phyloP scores from a whole-genome alignment of 2,329 filamentous ascomycete species.

The Verticillium nubilum region DNA sequence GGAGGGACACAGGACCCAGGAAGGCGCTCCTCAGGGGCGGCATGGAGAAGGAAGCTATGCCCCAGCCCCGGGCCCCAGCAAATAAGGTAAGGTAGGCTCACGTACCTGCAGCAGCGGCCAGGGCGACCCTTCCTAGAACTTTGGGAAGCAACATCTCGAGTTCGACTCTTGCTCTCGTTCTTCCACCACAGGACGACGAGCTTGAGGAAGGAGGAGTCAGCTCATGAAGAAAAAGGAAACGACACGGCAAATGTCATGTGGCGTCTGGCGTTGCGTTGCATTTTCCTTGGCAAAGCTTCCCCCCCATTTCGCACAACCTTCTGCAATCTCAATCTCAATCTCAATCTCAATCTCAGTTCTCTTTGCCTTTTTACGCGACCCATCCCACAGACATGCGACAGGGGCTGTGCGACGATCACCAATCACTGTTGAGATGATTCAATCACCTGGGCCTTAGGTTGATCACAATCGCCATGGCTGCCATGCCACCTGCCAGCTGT shows the following conservation, averaged over 20 bases:
- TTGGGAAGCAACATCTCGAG: slow-evolving; percentile 9
- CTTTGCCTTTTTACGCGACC: background rate
- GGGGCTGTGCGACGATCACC: background rate
- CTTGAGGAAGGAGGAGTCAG: background rate
- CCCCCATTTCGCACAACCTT: background rate
- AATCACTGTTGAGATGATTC: background rate
- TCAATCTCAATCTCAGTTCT: background rate
- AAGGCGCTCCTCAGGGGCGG: slow-evolving; percentile 1
- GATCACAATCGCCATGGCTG: too few species aligned
- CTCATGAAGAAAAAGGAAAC: background rate
- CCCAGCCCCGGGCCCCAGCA: background rate
- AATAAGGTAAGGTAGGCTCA: background rate
- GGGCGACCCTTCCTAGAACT: slow-evolving; percentile 5
- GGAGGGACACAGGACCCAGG: background rate
- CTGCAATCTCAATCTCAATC: background rate
- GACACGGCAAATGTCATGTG: background rate
- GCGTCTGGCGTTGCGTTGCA: background rate
- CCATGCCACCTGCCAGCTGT: background rate
- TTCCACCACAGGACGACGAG: background rate
- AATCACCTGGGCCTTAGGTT: too few species aligned
- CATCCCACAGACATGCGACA: background rate
- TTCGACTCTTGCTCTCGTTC: background rate
- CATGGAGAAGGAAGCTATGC: background rate
- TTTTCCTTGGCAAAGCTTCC: background rate
- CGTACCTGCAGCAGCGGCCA: slow-evolving; percentile 10